Percentiles rank a stretch among this genome's conserved stretches.
These are phyloP conservation scores for Pseudocercospora macadamiae DNA, from an alignment of 2,329 filamentous ascomycete genomes.

Conservation along the genomic window DNA sequence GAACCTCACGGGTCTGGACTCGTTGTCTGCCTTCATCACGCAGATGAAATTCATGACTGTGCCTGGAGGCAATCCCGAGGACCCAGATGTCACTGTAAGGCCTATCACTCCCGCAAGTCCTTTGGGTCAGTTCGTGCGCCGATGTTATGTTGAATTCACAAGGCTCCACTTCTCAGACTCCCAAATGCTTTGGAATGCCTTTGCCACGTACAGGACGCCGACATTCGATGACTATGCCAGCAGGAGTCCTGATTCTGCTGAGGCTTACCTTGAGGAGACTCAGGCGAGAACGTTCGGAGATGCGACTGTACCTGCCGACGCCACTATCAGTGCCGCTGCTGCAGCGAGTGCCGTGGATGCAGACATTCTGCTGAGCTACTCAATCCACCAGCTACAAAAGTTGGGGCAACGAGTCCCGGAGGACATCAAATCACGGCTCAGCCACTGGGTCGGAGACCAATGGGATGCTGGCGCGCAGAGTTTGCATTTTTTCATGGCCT, in stretches of 20 bases:
- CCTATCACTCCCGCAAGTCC: slow-evolving; percentile 74
- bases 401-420: slow-evolving; percentile 77
- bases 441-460: slow-evolving; percentile 39
- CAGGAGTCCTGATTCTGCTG: slow-evolving; percentile 50
- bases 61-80: slow-evolving; percentile 45
- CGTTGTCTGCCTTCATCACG: slow-evolving; percentile 68
- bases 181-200: slow-evolving; percentile 77
- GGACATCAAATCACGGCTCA: slow-evolving; percentile 72
- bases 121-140: slow-evolving; percentile 77
- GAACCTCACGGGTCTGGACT: slow-evolving; percentile 78
- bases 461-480: slow-evolving; percentile 32
- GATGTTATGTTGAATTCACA: slow-evolving; percentile 77
- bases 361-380: slow-evolving; percentile 72
- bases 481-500: slow-evolving; percentile 49
- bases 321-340: background rate
- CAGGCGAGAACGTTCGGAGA: background rate
- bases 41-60: slow-evolving; percentile 40
- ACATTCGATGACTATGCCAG: slow-evolving; percentile 66
- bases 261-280: slow-evolving; percentile 9
- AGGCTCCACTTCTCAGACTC: slow-evolving; percentile 79
- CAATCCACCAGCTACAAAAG: slow-evolving; percentile 84
- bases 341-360: slow-evolving; percentile 32
- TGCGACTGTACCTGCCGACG: background rate
- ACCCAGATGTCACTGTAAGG: slow-evolving; percentile 44
- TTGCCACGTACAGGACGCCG: slow-evolving; percentile 77